phyloP scores from a whole-genome alignment of 139 green algal species.

The Microglena sp. region DNA sequence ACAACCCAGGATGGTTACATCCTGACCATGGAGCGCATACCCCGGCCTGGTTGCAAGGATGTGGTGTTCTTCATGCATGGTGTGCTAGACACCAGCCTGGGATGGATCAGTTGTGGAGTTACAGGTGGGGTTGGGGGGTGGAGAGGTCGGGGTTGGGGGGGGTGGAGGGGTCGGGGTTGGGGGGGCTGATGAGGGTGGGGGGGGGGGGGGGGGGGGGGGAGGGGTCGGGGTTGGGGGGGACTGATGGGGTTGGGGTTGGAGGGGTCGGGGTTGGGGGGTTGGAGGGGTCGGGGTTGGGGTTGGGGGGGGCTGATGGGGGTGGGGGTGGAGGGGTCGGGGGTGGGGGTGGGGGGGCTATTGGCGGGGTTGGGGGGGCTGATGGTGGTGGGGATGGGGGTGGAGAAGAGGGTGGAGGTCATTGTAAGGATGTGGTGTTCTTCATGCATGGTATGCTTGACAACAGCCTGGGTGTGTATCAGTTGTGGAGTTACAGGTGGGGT shows the following conservation, averaged over 20 bases:
- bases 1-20: slow-evolving; percentile 57
- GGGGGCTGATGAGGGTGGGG: not conserved
- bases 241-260: no score
- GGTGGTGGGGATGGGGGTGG: not conserved
- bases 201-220: no score
- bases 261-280: no score
- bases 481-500: slow-evolving; percentile 63
- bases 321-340: slow-evolving; percentile 2
- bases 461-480: slow-evolving; percentile 71
- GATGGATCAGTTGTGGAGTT: slow-evolving; percentile 75
- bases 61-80: slow-evolving; percentile 77
- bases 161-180: no score
- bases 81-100: slow-evolving; percentile 85
- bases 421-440: slow-evolving; percentile 67
- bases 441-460: slow-evolving; percentile 82
- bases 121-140: slow-evolving; percentile 39
- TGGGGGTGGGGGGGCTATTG: no score
- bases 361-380: not conserved
- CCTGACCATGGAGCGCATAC: slow-evolving; percentile 74
- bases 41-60: slow-evolving; percentile 44
- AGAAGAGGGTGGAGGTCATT: not conserved
- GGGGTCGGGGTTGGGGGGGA: not conserved
- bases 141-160: not conserved
- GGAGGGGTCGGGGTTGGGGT: not conserved
- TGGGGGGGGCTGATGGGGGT: no score